These are phyloP conservation scores for Apocynum venetum DNA, from an alignment of 257 asterid species.

Conservation along the genomic window DNA sequence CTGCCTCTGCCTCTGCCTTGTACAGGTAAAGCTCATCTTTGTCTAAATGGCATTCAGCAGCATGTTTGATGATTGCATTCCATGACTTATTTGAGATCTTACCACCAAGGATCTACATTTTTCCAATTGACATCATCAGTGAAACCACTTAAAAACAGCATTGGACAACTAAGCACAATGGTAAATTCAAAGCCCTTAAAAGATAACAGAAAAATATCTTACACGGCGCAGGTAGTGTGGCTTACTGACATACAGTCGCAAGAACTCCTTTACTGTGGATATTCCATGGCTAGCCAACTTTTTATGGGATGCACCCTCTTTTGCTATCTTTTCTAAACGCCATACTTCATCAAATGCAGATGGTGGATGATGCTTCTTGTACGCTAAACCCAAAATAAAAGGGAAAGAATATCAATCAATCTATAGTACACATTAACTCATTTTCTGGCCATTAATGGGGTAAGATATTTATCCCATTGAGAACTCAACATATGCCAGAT, in stretches of 20 bases:
- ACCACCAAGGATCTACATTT: conserved; percentile 51
- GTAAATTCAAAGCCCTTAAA: neutral
- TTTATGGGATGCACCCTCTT: conserved; percentile 59
- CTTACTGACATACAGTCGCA: conserved; percentile 42
- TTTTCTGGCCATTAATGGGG: neutral
- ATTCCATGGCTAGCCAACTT: conserved; percentile 34
- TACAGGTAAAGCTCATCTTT: conserved; percentile 41
- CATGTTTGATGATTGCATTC: conserved; percentile 61
- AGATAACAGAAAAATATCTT: conserved; percentile 31
- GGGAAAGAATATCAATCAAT: conserved; percentile 16
- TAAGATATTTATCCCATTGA: neutral
- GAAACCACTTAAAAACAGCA: conserved; percentile 9
- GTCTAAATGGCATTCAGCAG: conserved; percentile 44
- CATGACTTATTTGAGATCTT: conserved; percentile 51
- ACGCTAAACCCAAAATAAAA: conserved; percentile 38
- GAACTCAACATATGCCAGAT: neutral
- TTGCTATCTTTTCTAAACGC: conserved; percentile 82
- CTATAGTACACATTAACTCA: neutral
- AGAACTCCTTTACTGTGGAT: conserved; percentile 49
- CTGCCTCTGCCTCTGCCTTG: conserved; percentile 27
- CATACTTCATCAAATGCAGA: conserved; percentile 58
- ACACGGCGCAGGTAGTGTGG: conserved; percentile 45
- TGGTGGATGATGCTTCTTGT: conserved; percentile 78
- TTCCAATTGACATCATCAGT: conserved; percentile 14
- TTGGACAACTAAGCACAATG: neutral